A percentile compares a stretch with the other conserved stretches of the same genome.
Conservation (phyloP, 2,329 filamentous ascomycete genomes). For the Aspergillus sp. region DNA sequence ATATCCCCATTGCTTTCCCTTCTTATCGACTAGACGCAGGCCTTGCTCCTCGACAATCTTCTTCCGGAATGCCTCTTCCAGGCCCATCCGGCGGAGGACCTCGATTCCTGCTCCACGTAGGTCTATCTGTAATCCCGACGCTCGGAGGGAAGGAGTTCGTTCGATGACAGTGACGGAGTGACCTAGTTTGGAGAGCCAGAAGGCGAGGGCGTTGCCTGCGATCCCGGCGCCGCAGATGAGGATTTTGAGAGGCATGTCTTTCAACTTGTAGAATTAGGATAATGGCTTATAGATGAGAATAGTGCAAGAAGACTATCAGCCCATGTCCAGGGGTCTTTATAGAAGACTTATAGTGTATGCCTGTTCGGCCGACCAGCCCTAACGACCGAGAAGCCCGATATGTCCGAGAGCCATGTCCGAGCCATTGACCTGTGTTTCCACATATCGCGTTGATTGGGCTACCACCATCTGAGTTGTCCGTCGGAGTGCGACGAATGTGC, state of each 20-base stretch:
- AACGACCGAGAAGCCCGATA: no score
- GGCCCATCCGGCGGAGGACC: conserved; percentile 54
- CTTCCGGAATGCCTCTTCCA: conserved; percentile 44
- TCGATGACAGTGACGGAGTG: conserved; percentile 1
- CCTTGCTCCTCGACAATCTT: conserved; percentile 50
- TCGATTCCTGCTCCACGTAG: conserved; percentile 53
- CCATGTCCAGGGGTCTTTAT: no score
- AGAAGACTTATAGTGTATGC: no score
- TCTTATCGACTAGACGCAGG: conserved; percentile 46
- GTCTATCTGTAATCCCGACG: not conserved
- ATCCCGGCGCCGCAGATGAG: conserved; percentile 6
- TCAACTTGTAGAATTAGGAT: no score
- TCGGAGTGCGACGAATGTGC: no score
- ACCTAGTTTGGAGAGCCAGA: not conserved
- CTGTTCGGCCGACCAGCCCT: no score
- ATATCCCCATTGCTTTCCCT: conserved; percentile 39
- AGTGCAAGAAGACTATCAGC: no score
- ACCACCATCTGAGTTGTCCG: no score
- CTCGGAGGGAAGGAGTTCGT: not conserved
- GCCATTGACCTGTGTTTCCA: no score
- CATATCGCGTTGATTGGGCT: no score
- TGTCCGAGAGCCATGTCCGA: no score
- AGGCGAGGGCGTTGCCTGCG: not conserved
- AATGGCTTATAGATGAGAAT: no score
- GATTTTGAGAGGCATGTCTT: not conserved